A percentile compares a stretch with the other conserved stretches of the same genome.
Evolutionary conservation across 1,139 yeast species (phyloP).

Genomic region (Zygosaccharomyces pseudobailii): DNA sequence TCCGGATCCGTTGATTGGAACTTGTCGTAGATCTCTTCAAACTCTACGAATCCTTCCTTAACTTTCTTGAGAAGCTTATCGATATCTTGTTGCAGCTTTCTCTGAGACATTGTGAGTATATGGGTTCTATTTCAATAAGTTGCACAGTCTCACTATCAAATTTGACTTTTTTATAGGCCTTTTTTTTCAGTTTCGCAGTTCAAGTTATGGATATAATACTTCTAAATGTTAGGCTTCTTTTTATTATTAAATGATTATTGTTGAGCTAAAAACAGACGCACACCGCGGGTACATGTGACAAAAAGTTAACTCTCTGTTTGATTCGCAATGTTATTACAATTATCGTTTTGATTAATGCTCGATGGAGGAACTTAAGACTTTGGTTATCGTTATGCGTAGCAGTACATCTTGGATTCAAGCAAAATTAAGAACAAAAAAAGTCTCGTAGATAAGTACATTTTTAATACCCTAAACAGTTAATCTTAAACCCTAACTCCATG

Average conservation of each 20-base stretch:
- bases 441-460: background rate
- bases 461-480: too few species aligned
- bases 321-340: background rate
- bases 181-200: background rate
- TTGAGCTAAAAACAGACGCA: too few species aligned
- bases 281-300: too few species aligned
- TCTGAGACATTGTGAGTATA: conserved; percentile 50
- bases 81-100: conserved; percentile 76
- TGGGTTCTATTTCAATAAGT: background rate
- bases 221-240: background rate
- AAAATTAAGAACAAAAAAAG: background rate
- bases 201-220: background rate
- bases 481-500: too few species aligned
- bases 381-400: background rate
- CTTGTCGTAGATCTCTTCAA: conserved; percentile 84
- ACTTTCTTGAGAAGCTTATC: conserved; percentile 95
- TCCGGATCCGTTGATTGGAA: conserved; percentile 62
- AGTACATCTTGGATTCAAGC: background rate
- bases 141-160: background rate
- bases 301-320: background rate
- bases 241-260: background rate
- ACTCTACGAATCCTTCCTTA: conserved; percentile 83
- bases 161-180: background rate
- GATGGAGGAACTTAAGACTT: background rate
- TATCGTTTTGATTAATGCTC: background rate